These are phyloP conservation scores for Globisporangium abappressorium DNA, from an alignment of 352 stramenopile species.

Conservation along the genomic window DNA sequence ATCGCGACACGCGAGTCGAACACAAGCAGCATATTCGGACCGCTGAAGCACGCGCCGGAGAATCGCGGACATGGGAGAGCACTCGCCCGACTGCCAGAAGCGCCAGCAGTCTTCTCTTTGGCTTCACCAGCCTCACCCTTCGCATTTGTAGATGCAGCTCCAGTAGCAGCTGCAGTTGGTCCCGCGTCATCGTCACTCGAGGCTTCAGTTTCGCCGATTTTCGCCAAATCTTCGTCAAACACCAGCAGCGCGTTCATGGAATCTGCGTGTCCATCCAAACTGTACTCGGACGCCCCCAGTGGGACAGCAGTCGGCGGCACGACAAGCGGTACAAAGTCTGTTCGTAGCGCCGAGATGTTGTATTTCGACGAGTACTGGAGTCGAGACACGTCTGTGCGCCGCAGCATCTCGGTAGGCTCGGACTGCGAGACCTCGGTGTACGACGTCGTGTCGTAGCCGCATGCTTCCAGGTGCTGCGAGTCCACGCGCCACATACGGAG, in stretches of 20 bases:
- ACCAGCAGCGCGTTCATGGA: slow-evolving; percentile 51
- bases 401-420: slow-evolving; percentile 12
- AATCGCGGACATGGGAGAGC: slow-evolving; percentile 73
- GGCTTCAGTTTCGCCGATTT: slow-evolving; percentile 29
- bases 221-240: slow-evolving; percentile 71
- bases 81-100: slow-evolving; percentile 17
- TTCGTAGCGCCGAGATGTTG: slow-evolving; percentile 67
- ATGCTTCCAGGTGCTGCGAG: slow-evolving; percentile 54
- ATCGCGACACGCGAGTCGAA: slow-evolving; percentile 85
- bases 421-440: slow-evolving; percentile 20
- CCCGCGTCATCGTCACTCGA: slow-evolving; percentile 20
- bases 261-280: slow-evolving; percentile 38
- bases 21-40: slow-evolving; percentile 79
- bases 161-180: background rate
- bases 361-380: slow-evolving; percentile 51
- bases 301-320: slow-evolving; percentile 59
- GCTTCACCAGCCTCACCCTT: background rate
- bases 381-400: slow-evolving; percentile 31
- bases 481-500: slow-evolving; percentile 74
- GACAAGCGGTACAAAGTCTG: slow-evolving; percentile 69
- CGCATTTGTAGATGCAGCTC: background rate
- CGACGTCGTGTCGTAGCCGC: slow-evolving; percentile 47
- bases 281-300: slow-evolving; percentile 64
- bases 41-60: slow-evolving; percentile 77
- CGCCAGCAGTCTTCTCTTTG: slow-evolving; percentile 6